These are phyloP conservation scores for Mortierella sp. DNA, from an alignment of 371 early-diverging fungal genomes.

Conservation along the genomic window DNA sequence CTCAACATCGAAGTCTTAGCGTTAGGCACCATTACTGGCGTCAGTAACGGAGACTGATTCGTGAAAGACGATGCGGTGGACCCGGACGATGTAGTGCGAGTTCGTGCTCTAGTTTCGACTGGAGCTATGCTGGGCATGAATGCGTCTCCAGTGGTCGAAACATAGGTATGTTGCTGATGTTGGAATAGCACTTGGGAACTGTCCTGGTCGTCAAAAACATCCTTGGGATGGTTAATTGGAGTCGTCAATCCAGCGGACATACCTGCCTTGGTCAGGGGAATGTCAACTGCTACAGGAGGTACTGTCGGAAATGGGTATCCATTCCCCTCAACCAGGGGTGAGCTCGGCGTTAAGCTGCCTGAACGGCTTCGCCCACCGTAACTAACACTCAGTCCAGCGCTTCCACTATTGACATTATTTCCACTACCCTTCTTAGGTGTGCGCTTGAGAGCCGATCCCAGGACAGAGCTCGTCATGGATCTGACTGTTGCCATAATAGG, in stretches of 20 bases:
- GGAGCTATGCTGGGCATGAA: too few relatives aligned
- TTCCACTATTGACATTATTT: conserved; percentile 6
- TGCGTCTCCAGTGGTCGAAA: conserved; percentile 7
- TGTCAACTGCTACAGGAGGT: not conserved
- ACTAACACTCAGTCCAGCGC: conserved; percentile 1
- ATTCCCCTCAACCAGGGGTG: conserved; percentile 1
- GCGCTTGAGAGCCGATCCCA: conserved; percentile 15
- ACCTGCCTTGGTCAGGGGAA: not conserved
- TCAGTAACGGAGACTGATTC: not conserved
- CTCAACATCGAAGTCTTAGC: too few relatives aligned
- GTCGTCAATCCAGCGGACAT: not conserved
- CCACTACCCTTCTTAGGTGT: not conserved
- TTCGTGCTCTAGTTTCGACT: too few relatives aligned
- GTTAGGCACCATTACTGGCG: too few relatives aligned
- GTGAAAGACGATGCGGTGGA: not conserved
- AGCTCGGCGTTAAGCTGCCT: conserved; percentile 6
- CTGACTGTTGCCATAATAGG: conserved; percentile 15
- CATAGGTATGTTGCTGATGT: not conserved
- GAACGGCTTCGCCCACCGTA: not conserved
- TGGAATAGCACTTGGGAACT: not conserved
- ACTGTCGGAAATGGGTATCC: conserved; percentile 31
- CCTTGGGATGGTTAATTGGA: conserved; percentile 4
- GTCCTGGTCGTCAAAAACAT: conserved; percentile 18
- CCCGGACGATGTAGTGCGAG: conserved; percentile 1
- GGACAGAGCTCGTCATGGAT: conserved; percentile 13